Evolutionary conservation across 306 rosid species (phyloP), one percentile per base, ranked within the genome.

Genomic region (Cucurbita moschata): DNA sequence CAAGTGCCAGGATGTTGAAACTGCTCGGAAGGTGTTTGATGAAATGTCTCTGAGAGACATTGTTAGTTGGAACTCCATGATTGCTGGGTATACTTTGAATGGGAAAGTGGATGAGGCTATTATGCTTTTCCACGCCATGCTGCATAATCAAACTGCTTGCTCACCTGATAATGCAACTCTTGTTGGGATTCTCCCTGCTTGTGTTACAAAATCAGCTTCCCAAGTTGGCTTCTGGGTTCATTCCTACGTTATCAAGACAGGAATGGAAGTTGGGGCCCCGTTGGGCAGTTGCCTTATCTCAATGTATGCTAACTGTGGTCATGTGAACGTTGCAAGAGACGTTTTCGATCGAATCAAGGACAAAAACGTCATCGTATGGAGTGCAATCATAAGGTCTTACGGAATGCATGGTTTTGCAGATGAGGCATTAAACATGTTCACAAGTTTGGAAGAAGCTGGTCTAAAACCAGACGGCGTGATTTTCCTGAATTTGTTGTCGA

Each of bases 51-150:
- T 8, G 0, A 85, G 75, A 74, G 96, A 88, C 43, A 26, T 77
- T 80, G 84, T 92, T 44, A 83, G 89, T 76, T 89, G 96, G 97
- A 92, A 89, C 80, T 87, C 96, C 13, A 82, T 92, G 79, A 87
- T 92, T 76, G 77, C 90, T 15, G 96, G 94, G 64, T 87, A 83
- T 69, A 37, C 78, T 13, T n/a, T 67, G 4, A 89, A 86, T 79
- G 91, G 88, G 2, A 75, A 37, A 55, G 74, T 54, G 42, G 75
- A 79, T 70, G 89, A 87, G 35, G 97, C 94, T 64, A 70, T 87
- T 10, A 0, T n/a, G 59, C 47, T 87, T 47, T 89, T 92, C 57
- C 61, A 13, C 67, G 68, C 81, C 49, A 80, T 87, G 90, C 50
- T 89, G 52, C 82, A 75, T 26, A 78, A 72, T 82, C 82, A 46